phyloP scores from a whole-genome alignment of 441 rosid species.

The Raphanus hybrid region DNA sequence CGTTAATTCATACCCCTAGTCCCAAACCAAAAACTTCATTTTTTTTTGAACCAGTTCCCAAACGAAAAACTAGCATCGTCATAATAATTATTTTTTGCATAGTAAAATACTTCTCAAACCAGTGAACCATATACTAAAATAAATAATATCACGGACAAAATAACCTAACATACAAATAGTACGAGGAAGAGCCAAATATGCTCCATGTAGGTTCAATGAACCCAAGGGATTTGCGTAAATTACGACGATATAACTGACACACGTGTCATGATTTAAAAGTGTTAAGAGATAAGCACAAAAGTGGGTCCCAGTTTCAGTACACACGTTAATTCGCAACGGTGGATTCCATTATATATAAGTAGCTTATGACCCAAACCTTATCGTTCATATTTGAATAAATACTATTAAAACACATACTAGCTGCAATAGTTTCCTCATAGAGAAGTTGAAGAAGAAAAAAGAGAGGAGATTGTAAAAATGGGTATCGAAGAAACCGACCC shows the following conservation, averaged over 20 bases:
- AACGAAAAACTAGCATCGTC: too few relatives aligned
- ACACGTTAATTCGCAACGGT: conserved; percentile 36
- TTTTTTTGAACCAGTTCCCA: too few relatives aligned
- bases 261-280: conserved; percentile 34
- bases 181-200: conserved; percentile 38
- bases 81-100: too few relatives aligned
- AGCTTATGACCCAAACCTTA: conserved; percentile 18
- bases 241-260: conserved; percentile 31
- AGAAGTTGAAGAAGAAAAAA: background rate
- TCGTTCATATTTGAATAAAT: conserved; percentile 4
- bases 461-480: conserved; percentile 43
- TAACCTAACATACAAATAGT: background rate
- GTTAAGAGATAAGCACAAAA: conserved; percentile 30
- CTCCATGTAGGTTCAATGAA: conserved; percentile 40
- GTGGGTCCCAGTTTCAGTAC: conserved; percentile 30
- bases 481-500: conserved; percentile 71
- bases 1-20: background rate
- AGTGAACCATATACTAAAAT: background rate
- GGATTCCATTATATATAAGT: conserved; percentile 17
- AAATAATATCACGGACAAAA: background rate
- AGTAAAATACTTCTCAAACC: background rate
- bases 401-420: conserved; percentile 2
- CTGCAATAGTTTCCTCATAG: background rate
- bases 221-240: conserved; percentile 28
- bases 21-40: background rate